A percentile compares a stretch with the other conserved stretches of the same genome.
phyloP scores from a whole-genome alignment of 805 yeast genomes.

The Myxozyma geophila region DNA sequence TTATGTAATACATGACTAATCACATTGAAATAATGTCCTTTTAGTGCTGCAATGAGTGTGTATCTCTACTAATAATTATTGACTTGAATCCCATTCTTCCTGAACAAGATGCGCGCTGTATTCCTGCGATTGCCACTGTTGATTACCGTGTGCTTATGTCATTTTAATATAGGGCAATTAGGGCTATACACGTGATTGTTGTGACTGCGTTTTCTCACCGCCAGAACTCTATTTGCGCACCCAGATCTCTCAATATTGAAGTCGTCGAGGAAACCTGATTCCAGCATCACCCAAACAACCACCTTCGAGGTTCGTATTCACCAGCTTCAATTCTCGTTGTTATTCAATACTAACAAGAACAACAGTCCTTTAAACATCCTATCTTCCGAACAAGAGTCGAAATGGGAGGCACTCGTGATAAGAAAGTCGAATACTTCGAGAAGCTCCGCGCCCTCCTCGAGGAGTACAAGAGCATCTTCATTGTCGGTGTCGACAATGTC shows the following conservation, averaged over 20 bases:
- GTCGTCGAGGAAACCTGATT: not conserved
- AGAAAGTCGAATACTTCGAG: slow-evolving; percentile 92
- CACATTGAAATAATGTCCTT: no score
- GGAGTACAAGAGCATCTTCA: slow-evolving; percentile 96
- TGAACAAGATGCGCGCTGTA: not conserved
- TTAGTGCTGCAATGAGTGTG: no score
- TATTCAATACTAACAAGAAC: slow-evolving; percentile 3
- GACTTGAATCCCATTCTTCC: no score
- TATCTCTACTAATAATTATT: no score
- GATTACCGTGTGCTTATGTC: not conserved
- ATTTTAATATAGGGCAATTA: slow-evolving; percentile 1
- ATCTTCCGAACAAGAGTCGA: slow-evolving; percentile 78
- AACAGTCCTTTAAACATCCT: slow-evolving; percentile 84
- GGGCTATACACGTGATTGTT: slow-evolving; percentile 10
- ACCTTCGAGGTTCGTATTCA: slow-evolving; percentile 18
- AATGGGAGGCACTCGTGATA: slow-evolving; percentile 99
- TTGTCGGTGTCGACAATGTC: slow-evolving; percentile 99
- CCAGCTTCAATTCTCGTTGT: not conserved
- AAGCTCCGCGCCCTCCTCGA: slow-evolving; percentile 94
- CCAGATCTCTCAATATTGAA: not conserved
- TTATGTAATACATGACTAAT: no score
- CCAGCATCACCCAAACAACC: slow-evolving; percentile 4
- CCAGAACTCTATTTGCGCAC: not conserved
- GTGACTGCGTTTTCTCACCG: slow-evolving; percentile 10
- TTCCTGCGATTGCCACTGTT: not conserved